phyloP scores from a whole-genome alignment of 108 stramenopile genomes.

The Skeletonema costatum region DNA sequence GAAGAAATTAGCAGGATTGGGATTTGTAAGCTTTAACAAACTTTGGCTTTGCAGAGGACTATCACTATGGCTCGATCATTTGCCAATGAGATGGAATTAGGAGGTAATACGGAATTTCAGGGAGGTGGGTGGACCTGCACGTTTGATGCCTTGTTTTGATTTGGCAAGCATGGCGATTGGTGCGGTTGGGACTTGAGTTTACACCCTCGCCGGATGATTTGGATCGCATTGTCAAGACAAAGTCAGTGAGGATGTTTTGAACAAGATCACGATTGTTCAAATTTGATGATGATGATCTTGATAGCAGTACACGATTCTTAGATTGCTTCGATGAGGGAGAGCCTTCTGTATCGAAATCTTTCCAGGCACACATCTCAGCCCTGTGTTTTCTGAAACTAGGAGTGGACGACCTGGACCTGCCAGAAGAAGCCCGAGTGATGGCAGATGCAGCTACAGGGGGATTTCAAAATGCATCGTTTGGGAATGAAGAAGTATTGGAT shows the following conservation, averaged over 20 bases:
- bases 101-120: not conserved
- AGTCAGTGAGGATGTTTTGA: constrained; percentile 57
- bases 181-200: constrained; percentile 79
- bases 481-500: constrained; percentile 61
- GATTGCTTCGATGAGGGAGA: constrained; percentile 16
- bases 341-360: constrained; percentile 54
- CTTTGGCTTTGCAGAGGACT: constrained; percentile 73
- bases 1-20: constrained; percentile 64
- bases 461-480: constrained; percentile 79
- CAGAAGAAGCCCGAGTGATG: constrained; percentile 64
- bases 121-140: constrained; percentile 16
- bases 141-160: constrained; percentile 63
- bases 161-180: constrained; percentile 73
- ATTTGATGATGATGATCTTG: constrained; percentile 78
- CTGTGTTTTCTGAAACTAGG: constrained; percentile 74
- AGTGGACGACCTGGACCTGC: constrained; percentile 59
- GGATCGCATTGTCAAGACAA: constrained; percentile 59
- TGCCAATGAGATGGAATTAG: constrained; percentile 61
- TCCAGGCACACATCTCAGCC: constrained; percentile 74
- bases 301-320: constrained; percentile 63
- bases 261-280: constrained; percentile 73
- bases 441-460: constrained; percentile 73
- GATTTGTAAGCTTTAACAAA: constrained; percentile 80
- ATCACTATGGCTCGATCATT: constrained; percentile 68
- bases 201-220: constrained; percentile 63